Conservation (phyloP, 2,329 filamentous ascomycete genomes). For the Cordyceps cicadae region DNA sequence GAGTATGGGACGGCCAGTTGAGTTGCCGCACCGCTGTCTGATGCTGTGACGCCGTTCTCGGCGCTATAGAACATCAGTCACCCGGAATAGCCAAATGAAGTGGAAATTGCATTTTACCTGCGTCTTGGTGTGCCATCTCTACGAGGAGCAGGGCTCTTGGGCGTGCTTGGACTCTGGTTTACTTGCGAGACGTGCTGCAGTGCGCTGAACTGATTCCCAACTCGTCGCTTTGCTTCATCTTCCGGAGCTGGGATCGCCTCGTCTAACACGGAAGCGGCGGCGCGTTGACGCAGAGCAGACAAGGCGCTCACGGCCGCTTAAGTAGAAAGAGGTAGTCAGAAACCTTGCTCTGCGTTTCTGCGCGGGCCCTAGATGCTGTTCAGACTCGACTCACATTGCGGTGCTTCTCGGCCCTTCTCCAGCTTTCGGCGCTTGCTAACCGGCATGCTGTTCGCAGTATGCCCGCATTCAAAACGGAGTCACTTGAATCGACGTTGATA, state of each 20-base stretch:
- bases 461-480: background rate
- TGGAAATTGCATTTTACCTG: background rate
- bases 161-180: background rate
- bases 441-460: conserved; percentile 17
- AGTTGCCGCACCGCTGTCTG: background rate
- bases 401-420: conserved; percentile 22
- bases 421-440: conserved; percentile 28
- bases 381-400: conserved; percentile 23
- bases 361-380: background rate
- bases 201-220: conserved; percentile 8
- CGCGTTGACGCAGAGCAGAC: conserved; percentile 26
- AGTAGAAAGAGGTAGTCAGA: background rate
- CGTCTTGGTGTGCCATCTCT: background rate
- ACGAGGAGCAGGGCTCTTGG: background rate
- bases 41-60: background rate
- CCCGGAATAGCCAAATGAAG: background rate
- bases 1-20: conserved; percentile 28
- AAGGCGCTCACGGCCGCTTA: conserved; percentile 29
- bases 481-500: background rate
- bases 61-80: background rate
- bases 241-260: background rate
- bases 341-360: background rate
- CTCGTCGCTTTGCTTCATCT: background rate
- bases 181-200: conserved; percentile 2
- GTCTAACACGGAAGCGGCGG: conserved; percentile 9